Evolutionary conservation across 768 basidiomycete species (phyloP), one percentile per base, ranked within the genome.

Genomic region (Pleurotus ostreatus): DNA sequence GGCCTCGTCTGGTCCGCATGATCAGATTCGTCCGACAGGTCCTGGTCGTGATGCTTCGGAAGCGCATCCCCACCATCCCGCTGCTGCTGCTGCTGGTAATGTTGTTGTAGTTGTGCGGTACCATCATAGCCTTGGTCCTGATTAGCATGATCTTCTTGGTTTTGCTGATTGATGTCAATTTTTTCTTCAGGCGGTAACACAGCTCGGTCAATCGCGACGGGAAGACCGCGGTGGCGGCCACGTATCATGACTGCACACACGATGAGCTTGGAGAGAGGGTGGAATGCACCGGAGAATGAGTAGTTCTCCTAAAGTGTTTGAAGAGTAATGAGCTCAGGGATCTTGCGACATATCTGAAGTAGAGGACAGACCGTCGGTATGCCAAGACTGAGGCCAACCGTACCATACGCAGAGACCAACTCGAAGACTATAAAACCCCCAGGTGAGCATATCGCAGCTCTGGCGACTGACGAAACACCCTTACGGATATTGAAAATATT

Each of bases 211-310:
- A 94, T 92, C 7, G 91, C 92, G 18, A 90, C 86, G 0, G 92
- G 92, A 5, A 94, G 73, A 38, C 92, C 92, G 46, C 94, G 86
- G 69, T 98, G 94, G 11, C 93, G 82, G 6, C 94, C 94, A 56
- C 97, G 89, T 59, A 99, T 79, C 92, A 98, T 98, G 61, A 98
- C 93, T 8, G 82, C 68, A 65, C 85, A 86, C 23, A 98, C 62
- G 56, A 98, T 84, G 37, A 98, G 78, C 69, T 98, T 98, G 0
- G 94, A 94, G 4, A 97, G 70, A 0, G 88, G 81, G 12, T 78
- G 75, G 57, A 95, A 84, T 8, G 86, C 82, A 1, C 93, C 95
- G 4, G 83, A 82, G 54, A 98, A 80, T 0, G 91, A 92, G 63
- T 83, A 92, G 66, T 89, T 88, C 66, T 82, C 77, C 94, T 97